Evolutionary conservation across 2,329 filamentous ascomycete genomes (phyloP).

Genomic region (Sordariomycetes sp.): DNA sequence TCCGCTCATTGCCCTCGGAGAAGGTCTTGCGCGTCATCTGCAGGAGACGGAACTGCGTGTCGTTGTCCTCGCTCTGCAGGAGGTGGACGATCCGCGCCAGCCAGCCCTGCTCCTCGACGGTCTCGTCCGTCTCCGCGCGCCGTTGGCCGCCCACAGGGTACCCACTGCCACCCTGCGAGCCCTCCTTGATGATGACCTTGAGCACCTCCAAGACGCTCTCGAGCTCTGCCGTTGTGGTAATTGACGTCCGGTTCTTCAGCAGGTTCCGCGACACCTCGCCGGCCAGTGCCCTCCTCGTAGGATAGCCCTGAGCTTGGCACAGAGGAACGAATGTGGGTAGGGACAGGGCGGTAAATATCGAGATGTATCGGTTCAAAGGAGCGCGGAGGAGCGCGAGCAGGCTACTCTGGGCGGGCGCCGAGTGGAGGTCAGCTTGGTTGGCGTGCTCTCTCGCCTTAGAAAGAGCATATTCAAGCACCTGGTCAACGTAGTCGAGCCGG

Average conservation of each 20-base stretch:
- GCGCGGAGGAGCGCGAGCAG: constrained; percentile 84
- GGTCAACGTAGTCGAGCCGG: constrained; percentile 86
- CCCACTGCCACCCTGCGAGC: constrained; percentile 69
- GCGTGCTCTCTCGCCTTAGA: constrained; percentile 79
- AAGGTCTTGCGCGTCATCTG: constrained; percentile 83
- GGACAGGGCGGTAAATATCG: constrained; percentile 90
- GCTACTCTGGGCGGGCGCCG: constrained; percentile 75
- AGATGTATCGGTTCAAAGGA: constrained; percentile 80
- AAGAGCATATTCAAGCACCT: constrained; percentile 81
- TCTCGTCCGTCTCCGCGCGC: constrained; percentile 87
- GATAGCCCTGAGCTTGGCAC: constrained; percentile 83
- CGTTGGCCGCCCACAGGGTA: constrained; percentile 75
- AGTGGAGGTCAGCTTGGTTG: constrained; percentile 93
- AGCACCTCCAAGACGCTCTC: constrained; percentile 84
- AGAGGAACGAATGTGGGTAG: constrained; percentile 87
- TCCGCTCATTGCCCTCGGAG: constrained; percentile 84
- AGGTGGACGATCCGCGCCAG: constrained; percentile 86
- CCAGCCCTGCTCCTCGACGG: constrained; percentile 96
- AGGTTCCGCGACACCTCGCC: constrained; percentile 77
- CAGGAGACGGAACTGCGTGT: constrained; percentile 87
- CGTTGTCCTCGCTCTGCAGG: constrained; percentile 73
- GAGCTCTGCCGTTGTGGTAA: constrained; percentile 67
- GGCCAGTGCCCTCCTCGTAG: constrained; percentile 81
- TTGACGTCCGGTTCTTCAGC: constrained; percentile 71
- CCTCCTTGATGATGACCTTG: constrained; percentile 88